Evolutionary conservation across 1,284 basidiomycete species (phyloP).

Genomic region (Apiotrichum montevideense): DNA sequence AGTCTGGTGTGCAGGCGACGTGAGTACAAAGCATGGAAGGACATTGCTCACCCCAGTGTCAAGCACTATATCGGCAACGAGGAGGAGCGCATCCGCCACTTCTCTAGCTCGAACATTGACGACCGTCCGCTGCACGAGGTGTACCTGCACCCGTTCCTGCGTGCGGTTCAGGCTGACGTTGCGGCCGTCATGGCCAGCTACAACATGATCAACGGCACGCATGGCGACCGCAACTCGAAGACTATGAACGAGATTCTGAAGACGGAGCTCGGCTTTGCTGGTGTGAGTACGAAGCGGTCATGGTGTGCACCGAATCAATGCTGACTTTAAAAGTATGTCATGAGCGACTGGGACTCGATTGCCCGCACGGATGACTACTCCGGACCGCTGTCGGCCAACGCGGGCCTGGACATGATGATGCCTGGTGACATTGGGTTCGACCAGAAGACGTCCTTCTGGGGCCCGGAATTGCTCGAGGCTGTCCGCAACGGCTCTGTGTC

Average conservation of each 20-base stretch:
- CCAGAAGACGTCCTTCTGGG: conserved; percentile 11
- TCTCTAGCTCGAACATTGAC: conserved; percentile 21
- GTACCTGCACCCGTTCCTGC: conserved; percentile 52
- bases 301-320: too few relatives aligned
- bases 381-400: conserved; percentile 5
- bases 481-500: conserved; percentile 25
- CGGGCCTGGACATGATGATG: conserved; percentile 44
- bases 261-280: conserved; percentile 61
- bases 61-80: conserved; percentile 29
- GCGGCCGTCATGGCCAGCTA: conserved; percentile 69
- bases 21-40: conserved; percentile 12
- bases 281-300: neutral
- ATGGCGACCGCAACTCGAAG: conserved; percentile 58
- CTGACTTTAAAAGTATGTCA: conserved; percentile 8
- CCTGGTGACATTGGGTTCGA: conserved; percentile 46
- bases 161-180: conserved; percentile 63
- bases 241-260: conserved; percentile 66
- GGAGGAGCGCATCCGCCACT: conserved; percentile 22
- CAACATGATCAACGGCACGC: conserved; percentile 58
- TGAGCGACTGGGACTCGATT: conserved; percentile 33
- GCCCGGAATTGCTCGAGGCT: conserved; percentile 20
- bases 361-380: conserved; percentile 7
- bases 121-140: conserved; percentile 25
- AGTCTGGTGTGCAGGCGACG: conserved; percentile 58
- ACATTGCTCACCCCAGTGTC: neutral